phyloP scores from a whole-genome alignment of 768 basidiomycete species.

The Russula sp. region DNA sequence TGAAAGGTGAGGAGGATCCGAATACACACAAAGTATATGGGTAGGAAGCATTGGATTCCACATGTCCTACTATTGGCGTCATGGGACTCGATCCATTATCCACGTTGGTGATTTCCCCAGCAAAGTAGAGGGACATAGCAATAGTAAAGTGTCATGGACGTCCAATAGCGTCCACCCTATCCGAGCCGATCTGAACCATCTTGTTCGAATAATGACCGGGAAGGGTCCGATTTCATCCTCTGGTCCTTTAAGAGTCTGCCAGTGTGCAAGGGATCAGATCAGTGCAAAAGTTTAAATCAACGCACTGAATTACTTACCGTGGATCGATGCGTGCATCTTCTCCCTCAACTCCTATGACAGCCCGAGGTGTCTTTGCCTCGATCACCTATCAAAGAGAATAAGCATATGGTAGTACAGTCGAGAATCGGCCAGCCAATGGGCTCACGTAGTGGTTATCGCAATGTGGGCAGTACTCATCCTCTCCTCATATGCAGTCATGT shows the following conservation, averaged over 20 bases:
- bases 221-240: slow-evolving; percentile 55
- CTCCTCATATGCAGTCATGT: slow-evolving; percentile 89
- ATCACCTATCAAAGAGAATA: slow-evolving; percentile 58
- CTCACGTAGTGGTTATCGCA: slow-evolving; percentile 98
- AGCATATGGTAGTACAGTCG: not conserved
- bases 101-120: not conserved
- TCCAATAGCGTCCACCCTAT: slow-evolving; percentile 22
- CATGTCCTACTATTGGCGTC: not conserved
- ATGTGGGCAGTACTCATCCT: slow-evolving; percentile 98
- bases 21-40: too few species aligned
- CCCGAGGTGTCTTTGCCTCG: slow-evolving; percentile 87
- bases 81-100: not conserved
- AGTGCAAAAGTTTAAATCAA: not conserved
- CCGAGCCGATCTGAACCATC: slow-evolving; percentile 44
- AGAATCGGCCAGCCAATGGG: not conserved
- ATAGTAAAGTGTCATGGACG: too few species aligned
- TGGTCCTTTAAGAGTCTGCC: slow-evolving; percentile 91
- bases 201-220: slow-evolving; percentile 26
- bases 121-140: too few species aligned
- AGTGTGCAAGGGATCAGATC: slow-evolving; percentile 8
- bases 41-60: too few species aligned
- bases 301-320: slow-evolving; percentile 51
- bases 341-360: slow-evolving; percentile 82
- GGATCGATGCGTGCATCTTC: slow-evolving; percentile 84
- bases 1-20: too few species aligned